These are phyloP conservation scores for Hypoxylon sp. DNA, from an alignment of 2,329 filamentous ascomycete species.

Conservation along the genomic window DNA sequence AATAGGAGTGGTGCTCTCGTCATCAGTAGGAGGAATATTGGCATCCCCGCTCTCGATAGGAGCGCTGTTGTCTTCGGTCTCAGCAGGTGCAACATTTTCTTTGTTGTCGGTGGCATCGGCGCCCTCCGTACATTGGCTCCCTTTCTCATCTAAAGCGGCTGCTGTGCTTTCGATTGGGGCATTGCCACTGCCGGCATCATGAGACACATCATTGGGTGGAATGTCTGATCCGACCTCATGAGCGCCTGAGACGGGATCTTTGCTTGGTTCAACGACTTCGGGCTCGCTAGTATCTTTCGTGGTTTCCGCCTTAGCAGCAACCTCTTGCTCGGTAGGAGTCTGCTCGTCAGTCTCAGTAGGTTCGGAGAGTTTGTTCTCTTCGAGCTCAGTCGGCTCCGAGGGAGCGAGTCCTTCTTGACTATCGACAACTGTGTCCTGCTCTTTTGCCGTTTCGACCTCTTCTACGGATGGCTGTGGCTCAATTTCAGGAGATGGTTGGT, in stretches of 20 bases:
- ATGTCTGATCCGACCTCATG: not conserved
- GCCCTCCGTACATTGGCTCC: not conserved
- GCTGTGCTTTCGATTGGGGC: not conserved
- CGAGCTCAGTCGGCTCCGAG: slow-evolving; percentile 1
- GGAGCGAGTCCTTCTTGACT: slow-evolving; percentile 1
- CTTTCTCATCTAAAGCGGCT: not conserved
- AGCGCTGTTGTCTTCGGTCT: not conserved
- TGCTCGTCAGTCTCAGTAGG: not conserved
- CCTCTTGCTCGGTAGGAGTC: not conserved
- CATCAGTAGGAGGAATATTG: not conserved
- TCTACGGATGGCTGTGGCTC: not conserved
- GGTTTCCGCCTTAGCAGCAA: not conserved
- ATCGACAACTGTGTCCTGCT: not conserved
- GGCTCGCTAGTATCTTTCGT: not conserved
- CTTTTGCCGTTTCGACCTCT: slow-evolving; percentile 4
- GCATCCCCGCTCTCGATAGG: not conserved
- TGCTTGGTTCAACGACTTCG: not conserved
- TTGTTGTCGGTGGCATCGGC: not conserved
- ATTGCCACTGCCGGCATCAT: not conserved
- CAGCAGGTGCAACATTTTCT: not conserved
- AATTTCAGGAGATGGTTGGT: slow-evolving; percentile 7
- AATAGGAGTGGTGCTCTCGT: not conserved
- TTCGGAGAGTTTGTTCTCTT: not conserved
- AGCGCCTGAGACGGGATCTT: not conserved
- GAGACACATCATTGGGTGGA: not conserved